Conservation (phyloP, 306 rosid species). For the Boehmeria nivea region DNA sequence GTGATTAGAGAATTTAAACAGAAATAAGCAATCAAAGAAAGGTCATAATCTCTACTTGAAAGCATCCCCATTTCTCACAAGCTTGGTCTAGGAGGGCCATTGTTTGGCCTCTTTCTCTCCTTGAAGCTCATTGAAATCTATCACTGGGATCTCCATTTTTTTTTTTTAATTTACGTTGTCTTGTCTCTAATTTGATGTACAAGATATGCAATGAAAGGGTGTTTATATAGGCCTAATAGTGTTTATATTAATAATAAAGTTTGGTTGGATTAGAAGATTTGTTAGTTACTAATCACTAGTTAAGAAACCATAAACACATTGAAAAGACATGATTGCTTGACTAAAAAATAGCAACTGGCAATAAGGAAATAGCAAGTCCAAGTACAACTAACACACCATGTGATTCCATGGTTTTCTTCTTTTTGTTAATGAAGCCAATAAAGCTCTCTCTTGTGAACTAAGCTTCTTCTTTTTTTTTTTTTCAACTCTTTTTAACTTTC, state of each 20-base stretch:
- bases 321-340: conserved; percentile 13
- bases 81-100: conserved; percentile 63
- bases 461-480: not conserved
- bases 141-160: conserved; percentile 54
- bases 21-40: not conserved
- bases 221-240: conserved; percentile 40
- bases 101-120: conserved; percentile 54
- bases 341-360: conserved; percentile 9
- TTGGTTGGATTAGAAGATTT: conserved; percentile 18
- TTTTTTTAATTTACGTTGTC: not conserved
- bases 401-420: conserved; percentile 13
- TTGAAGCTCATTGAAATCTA: conserved; percentile 61
- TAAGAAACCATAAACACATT: not conserved
- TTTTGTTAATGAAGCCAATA: not conserved
- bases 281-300: conserved; percentile 10
- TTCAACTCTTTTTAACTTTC: conserved; percentile 11
- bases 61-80: conserved; percentile 73
- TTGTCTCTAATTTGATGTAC: conserved; percentile 10
- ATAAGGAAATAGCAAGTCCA: conserved; percentile 7
- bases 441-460: conserved; percentile 14
- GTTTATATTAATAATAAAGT: conserved; percentile 16
- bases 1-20: not conserved
- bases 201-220: conserved; percentile 18
- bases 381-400: conserved; percentile 17
- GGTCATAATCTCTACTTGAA: conserved; percentile 34